Conservation (phyloP, 192 early-diverging fungal genomes). For the Phycomyces blakesleeanus region DNA sequence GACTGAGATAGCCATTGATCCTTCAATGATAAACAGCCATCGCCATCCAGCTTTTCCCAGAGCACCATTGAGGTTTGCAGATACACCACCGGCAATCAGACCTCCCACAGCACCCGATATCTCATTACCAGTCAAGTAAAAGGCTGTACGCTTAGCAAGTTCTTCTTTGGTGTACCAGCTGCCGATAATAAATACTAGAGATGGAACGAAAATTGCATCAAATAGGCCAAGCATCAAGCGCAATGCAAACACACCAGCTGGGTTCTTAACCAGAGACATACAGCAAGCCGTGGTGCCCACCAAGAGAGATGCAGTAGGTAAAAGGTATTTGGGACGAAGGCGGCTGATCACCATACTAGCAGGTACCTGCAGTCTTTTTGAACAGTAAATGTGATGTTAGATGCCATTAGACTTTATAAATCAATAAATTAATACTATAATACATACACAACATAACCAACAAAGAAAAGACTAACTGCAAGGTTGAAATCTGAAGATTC, state of each 20-base stretch:
- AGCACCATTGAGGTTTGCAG: slow-evolving; percentile 38
- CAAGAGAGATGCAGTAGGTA: not conserved
- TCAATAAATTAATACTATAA: not conserved
- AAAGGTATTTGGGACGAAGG: slow-evolving; percentile 2
- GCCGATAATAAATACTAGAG: slow-evolving; percentile 10
- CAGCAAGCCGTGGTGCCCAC: not conserved
- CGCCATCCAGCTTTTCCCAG: slow-evolving; percentile 46
- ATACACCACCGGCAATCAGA: slow-evolving; percentile 48
- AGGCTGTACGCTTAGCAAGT: slow-evolving; percentile 5
- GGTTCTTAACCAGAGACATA: slow-evolving; percentile 2
- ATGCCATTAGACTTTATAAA: not conserved
- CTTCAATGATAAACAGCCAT: slow-evolving; percentile 62
- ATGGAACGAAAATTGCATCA: slow-evolving; percentile 5
- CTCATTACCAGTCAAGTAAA: slow-evolving; percentile 1
- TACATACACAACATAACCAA: slow-evolving; percentile 3
- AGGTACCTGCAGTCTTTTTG: not conserved
- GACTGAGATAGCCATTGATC: slow-evolving; percentile 40
- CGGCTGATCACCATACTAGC: slow-evolving; percentile 2
- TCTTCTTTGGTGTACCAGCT: slow-evolving; percentile 4
- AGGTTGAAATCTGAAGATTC: slow-evolving; percentile 2
- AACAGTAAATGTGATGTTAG: no score
- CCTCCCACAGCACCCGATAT: slow-evolving; percentile 53
- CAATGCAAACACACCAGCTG: slow-evolving; percentile 4
- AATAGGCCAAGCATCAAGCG: slow-evolving; percentile 1
- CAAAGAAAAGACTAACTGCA: slow-evolving; percentile 1